Conservation (phyloP, 2,329 filamentous ascomycete species). For the Chaetothyriales sp. region DNA sequence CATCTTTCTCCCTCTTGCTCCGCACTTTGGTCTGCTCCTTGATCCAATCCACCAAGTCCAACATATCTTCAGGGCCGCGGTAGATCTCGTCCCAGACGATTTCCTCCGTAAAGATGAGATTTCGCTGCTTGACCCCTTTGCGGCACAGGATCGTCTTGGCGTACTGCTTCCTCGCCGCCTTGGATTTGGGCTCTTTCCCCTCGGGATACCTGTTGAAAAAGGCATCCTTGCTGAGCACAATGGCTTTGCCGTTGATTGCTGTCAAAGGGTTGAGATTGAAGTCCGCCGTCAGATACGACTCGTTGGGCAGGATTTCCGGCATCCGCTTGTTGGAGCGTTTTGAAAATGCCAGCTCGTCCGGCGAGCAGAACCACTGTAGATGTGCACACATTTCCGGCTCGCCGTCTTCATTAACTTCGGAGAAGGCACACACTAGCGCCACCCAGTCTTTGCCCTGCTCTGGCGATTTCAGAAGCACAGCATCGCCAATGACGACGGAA, state of each 20-base stretch:
- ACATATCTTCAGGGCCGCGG: constrained; percentile 49
- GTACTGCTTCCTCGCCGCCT: constrained; percentile 49
- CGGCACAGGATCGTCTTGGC: constrained; percentile 85
- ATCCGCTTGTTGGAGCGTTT: constrained; percentile 49
- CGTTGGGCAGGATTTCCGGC: constrained; percentile 68
- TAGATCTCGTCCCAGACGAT: constrained; percentile 86
- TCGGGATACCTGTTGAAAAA: constrained; percentile 60
- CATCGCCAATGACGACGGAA: constrained; percentile 67
- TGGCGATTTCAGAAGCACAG: constrained; percentile 75
- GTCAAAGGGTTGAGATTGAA: constrained; percentile 77
- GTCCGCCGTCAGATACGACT: constrained; percentile 78
- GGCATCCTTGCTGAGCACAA: constrained; percentile 55
- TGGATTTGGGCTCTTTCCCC: constrained; percentile 56
- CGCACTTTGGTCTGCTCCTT: constrained; percentile 55
- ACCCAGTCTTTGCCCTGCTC: constrained; percentile 83
- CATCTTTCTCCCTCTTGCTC: constrained; percentile 8
- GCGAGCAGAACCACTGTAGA: constrained; percentile 86
- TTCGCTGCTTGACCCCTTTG: constrained; percentile 75
- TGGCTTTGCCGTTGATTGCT: constrained; percentile 82
- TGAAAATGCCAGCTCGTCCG: constrained; percentile 56
- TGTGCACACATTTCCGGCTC: constrained; percentile 60
- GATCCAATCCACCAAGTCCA: constrained; percentile 52
- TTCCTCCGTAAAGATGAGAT: constrained; percentile 80
- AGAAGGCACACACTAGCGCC: constrained; percentile 72
- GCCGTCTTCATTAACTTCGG: constrained; percentile 57